phyloP scores from a whole-genome alignment of 139 green algal species.

The Protoeuglena noctilucae region DNA sequence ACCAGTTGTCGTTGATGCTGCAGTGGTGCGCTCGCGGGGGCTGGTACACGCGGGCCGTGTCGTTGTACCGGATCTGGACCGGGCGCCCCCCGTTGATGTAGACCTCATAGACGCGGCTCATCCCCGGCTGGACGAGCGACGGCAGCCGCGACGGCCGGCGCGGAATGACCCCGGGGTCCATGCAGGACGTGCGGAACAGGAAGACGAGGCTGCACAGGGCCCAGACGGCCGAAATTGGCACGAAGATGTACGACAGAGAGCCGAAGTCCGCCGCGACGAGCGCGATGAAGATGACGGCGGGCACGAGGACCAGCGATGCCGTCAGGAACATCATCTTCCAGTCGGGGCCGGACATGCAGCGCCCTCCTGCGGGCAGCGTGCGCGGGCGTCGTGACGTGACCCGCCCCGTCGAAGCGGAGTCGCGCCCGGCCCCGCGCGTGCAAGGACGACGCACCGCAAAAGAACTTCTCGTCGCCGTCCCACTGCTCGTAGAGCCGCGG shows the following conservation, averaged over 20 bases:
- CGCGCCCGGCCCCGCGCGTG: no score
- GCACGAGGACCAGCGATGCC: background rate
- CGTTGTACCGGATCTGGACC: conserved; percentile 55
- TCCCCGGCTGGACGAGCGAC: conserved; percentile 14
- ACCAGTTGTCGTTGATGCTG: conserved; percentile 93
- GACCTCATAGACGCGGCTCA: conserved; percentile 17
- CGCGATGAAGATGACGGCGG: background rate
- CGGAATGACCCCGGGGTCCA: conserved; percentile 82
- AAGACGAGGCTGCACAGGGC: conserved; percentile 26
- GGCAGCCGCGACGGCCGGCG: conserved; percentile 20
- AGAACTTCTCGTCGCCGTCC: background rate
- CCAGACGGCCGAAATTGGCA: conserved; percentile 9
- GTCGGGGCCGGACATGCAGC: background rate
- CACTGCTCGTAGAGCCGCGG: no score
- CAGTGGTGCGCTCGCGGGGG: conserved; percentile 87
- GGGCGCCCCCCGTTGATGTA: conserved; percentile 38
- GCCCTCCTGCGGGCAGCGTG: no score
- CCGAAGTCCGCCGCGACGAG: background rate
- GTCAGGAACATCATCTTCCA: background rate
- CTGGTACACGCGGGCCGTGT: conserved; percentile 82
- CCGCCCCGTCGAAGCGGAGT: no score
- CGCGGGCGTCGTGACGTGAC: no score
- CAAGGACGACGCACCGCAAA: no score
- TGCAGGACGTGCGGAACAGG: conserved; percentile 54
- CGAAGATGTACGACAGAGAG: background rate